Evolutionary conservation across 495 filamentous ascomycete genomes (phyloP).

Genomic region (Parathielavia hyrcaniae): DNA sequence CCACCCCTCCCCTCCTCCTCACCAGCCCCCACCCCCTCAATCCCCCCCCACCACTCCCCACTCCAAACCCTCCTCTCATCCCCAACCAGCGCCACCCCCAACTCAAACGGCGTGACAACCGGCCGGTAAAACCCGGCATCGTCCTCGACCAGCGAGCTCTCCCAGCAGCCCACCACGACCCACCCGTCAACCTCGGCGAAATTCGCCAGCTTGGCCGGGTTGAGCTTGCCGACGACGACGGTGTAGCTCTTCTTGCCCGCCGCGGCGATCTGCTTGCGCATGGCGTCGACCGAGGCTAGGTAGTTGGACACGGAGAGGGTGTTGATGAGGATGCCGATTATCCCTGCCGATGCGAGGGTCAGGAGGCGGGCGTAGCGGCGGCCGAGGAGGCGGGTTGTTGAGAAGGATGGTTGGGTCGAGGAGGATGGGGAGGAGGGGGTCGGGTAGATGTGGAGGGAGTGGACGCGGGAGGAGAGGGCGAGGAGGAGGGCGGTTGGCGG

Average conservation of each 20-base stretch:
- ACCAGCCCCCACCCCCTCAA: conserved; percentile 46
- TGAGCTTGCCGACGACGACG: conserved; percentile 93
- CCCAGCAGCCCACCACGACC: conserved; percentile 98
- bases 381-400: conserved; percentile 52
- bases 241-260: conserved; percentile 91
- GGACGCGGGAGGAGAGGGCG: conserved; percentile 76
- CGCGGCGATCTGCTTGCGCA: conserved; percentile 60
- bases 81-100: conserved; percentile 62
- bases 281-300: conserved; percentile 66
- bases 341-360: conserved; percentile 66
- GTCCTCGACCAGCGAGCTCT: conserved; percentile 80
- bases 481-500: conserved; percentile 81
- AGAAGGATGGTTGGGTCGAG: conserved; percentile 45
- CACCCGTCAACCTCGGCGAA: conserved; percentile 92
- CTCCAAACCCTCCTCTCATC: conserved; percentile 71
- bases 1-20: conserved; percentile 15
- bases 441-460: conserved; percentile 70
- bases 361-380: conserved; percentile 84
- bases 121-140: conserved; percentile 74
- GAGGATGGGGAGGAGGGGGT: conserved; percentile 29
- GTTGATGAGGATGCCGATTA: conserved; percentile 92
- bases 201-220: conserved; percentile 92
- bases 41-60: conserved; percentile 69
- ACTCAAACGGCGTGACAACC: conserved; percentile 87
- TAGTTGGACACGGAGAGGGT: conserved; percentile 90